A percentile compares a stretch with the other conserved stretches of the same genome.
Evolutionary conservation across 345 rosid species (phyloP).

Genomic region (Sisymbrium irio): DNA sequence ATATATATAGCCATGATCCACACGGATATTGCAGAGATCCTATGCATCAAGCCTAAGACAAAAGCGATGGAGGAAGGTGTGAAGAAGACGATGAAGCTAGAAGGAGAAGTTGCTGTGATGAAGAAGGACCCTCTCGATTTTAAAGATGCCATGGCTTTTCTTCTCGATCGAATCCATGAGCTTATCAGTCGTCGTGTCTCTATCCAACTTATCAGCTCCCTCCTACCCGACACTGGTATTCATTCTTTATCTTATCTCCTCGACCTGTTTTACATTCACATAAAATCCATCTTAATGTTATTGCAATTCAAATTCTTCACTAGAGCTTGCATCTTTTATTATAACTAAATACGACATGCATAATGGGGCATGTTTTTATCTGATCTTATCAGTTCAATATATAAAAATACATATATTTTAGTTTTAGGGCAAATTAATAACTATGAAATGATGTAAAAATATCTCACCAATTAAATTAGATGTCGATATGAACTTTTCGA

Average conservation of each 20-base stretch:
- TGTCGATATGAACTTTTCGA: too few species aligned
- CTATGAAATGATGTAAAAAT: too few species aligned
- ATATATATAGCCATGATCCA: constrained; percentile 33
- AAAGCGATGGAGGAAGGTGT: constrained; percentile 19
- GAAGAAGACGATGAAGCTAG: constrained; percentile 37
- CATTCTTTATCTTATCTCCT: not conserved
- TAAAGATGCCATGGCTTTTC: constrained; percentile 57
- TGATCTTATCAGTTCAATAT: too few species aligned
- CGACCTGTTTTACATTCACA: too few species aligned
- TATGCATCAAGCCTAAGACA: constrained; percentile 39
- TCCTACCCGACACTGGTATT: constrained; percentile 56
- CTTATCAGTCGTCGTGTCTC: constrained; percentile 62
- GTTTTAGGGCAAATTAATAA: not conserved
- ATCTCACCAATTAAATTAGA: too few species aligned
- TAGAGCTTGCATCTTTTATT: not conserved
- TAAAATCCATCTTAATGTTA: too few species aligned
- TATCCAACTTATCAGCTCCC: constrained; percentile 58
- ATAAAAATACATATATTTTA: too few species aligned
- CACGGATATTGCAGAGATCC: constrained; percentile 35
- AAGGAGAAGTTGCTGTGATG: constrained; percentile 62
- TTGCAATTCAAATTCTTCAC: too few species aligned
- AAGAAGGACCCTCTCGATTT: constrained; percentile 71
- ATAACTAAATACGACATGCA: not conserved
- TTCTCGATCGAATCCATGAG: constrained; percentile 65
- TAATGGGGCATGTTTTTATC: too few species aligned